phyloP scores from a whole-genome alignment of 208 protist species.

The Wallacemonas collosoma region DNA sequence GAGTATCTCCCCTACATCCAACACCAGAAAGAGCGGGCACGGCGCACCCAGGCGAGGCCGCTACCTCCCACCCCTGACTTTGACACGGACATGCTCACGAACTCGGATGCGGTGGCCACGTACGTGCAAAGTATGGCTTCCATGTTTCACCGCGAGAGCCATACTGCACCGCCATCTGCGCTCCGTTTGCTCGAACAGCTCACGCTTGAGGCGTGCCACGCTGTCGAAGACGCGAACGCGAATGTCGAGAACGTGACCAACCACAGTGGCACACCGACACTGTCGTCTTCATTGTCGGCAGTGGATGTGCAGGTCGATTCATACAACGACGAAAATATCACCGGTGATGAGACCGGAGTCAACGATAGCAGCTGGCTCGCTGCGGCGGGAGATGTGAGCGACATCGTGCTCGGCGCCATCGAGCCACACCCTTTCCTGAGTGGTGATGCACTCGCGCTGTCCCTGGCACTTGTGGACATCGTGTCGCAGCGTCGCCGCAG shows the following conservation, averaged over 20 bases:
- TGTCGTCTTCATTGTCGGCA: constrained; percentile 6
- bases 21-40: constrained; percentile 31
- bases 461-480: constrained; percentile 6
- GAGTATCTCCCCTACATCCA: constrained; percentile 62
- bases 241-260: constrained; percentile 6
- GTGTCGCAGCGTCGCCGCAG: neutral
- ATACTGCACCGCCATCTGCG: neutral
- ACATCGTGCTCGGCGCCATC: neutral
- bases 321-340: constrained; percentile 1
- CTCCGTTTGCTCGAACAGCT: constrained; percentile 11
- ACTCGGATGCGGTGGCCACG: constrained; percentile 56
- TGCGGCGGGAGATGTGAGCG: neutral
- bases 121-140: constrained; percentile 71
- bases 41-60: constrained; percentile 16
- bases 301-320: constrained; percentile 10
- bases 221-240: neutral
- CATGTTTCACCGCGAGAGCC: constrained; percentile 6
- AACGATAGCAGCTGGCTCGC: neutral
- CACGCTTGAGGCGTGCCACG: neutral
- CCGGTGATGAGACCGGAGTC: neutral
- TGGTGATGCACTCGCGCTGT: constrained; percentile 10
- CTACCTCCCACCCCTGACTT: constrained; percentile 67
- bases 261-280: neutral
- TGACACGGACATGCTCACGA: constrained; percentile 65
- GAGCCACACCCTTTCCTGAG: constrained; percentile 13